Base-by-base conservation (phyloP, 768 basidiomycete genomes). In the Calocybe indica region DNA sequence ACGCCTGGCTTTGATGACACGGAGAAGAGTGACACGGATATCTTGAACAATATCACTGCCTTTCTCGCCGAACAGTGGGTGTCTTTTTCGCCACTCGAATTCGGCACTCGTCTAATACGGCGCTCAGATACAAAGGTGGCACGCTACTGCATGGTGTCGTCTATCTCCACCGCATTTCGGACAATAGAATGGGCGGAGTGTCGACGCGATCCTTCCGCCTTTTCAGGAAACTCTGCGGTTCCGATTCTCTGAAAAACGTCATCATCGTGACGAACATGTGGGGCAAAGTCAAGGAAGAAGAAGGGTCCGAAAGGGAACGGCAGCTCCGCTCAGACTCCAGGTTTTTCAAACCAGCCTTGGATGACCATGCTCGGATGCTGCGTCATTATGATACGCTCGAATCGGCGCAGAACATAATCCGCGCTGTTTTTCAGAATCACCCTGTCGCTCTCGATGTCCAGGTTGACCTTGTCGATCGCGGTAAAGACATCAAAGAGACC, bases 211-310 rank as follows among this genome's bases (percentile, higher is more conserved):
- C 37, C 22, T 32, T 50, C 10, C 32, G 41, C 10, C 38, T 45
- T 13, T 45, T 50, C 37, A 33, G 41, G 14, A 45, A 50, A 10
- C 38, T 50, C 5, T 50, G 49, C 29, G 70, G 69, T 6, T 34
- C 55, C 30, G 13, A 59, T 4, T 58, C 64, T 7, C 39, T 65
- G 7, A 52, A 31, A 40, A 64, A 66, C 28, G 55, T 67, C 6
- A 55, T 61, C 14, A 55, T 72, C 5, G 57, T 58, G 15, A 73
- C 65, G 3, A 72, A 55, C 13, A 74, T 65, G 65, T 74, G 72
- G 72, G 61, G 59, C 5, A 61, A 65, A 48, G 69, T 72, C 41
- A 55, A 57, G 42, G 57, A 50, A 37, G 68, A 61, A 39, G 30
- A 63, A 33, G 72, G 69, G n/a, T 59, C 62, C 40, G 56, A 54